Evolutionary conservation across 1,284 basidiomycete species (phyloP).

Genomic region (Leccinum subrobustum): DNA sequence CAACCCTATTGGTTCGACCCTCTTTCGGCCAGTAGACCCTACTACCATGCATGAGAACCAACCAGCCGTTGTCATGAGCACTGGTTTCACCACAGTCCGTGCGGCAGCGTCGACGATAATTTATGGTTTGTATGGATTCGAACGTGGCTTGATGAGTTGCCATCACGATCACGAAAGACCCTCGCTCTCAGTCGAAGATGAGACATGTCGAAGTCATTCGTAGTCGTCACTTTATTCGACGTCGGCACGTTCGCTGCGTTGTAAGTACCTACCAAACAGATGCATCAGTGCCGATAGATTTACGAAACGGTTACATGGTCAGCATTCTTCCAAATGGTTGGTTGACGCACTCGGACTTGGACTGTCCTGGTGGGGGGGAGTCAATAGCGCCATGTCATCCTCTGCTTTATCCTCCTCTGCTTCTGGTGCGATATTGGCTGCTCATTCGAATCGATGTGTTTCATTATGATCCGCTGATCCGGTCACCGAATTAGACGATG

Average conservation of each 20-base stretch:
- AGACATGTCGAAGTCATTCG: not conserved
- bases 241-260: not conserved
- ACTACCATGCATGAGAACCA: not conserved
- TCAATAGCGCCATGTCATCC: not conserved
- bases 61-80: not conserved
- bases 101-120: not conserved
- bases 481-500: not conserved
- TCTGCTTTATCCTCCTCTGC: not conserved
- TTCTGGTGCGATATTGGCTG: not conserved
- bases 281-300: not conserved
- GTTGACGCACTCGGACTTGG: not conserved
- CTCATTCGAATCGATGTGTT: not conserved
- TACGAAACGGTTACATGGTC: not conserved
- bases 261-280: not conserved
- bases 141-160: not conserved
- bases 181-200: not conserved
- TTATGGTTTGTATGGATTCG: not conserved
- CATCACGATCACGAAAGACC: not conserved
- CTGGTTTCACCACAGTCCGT: not conserved
- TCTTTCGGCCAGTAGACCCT: no score
- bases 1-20: not conserved
- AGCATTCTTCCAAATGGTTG: not conserved
- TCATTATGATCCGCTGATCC: not conserved
- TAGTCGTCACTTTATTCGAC: not conserved
- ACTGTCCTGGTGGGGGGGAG: not conserved